Evolutionary conservation across 1,139 yeast genomes (phyloP), one percentile per base, ranked within the genome.

Genomic region (Suhomyces chickasaworum): DNA sequence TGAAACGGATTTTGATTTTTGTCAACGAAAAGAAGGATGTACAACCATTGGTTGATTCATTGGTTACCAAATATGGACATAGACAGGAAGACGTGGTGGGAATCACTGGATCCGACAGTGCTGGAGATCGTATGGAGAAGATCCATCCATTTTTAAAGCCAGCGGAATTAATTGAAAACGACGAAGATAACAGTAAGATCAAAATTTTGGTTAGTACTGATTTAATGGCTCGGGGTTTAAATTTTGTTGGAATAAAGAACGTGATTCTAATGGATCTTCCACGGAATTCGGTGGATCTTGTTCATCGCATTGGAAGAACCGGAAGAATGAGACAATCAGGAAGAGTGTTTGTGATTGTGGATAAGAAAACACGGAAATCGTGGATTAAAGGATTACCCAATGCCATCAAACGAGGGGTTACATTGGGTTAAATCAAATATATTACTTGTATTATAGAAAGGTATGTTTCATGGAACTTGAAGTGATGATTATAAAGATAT

Each of bases 221-320:
- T 66, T 73, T 93, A 39, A 72, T 89, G 53, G 95, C 97, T 1
- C 75, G 99, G 58, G 99, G 99, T 1, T 70, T 93, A 45, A 93
- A 93, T 61, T 91, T 93, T 69, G 78, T 80, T 49, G 87, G 89
- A 16, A 83, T 93, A 35, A 79, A 90, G 54, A 90, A 90, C 57
- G 89, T 93, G 16, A 77, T 93, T 32, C 69, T 93, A 44, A 85
- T 86, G 70, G 98, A 93, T 59, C 79, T 90, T 41, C 99, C 99
- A 4, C 77, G 80, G 46, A 84, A 86, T 7, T 81, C 97, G 0
- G 85, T 89, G 25, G 99, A 91, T 65, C 73, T 93, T 48, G 82
- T 93, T 17, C 99, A 93, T 61, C 74, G 99, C 51, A 85, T 90
- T 4, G 99, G 99, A 2, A 79, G 99, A 67, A 93, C 98, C 0